Percentiles rank a stretch among this genome's conserved stretches.
phyloP scores from a whole-genome alignment of 495 filamentous ascomycete genomes.

The Penicillium verhagenii region DNA sequence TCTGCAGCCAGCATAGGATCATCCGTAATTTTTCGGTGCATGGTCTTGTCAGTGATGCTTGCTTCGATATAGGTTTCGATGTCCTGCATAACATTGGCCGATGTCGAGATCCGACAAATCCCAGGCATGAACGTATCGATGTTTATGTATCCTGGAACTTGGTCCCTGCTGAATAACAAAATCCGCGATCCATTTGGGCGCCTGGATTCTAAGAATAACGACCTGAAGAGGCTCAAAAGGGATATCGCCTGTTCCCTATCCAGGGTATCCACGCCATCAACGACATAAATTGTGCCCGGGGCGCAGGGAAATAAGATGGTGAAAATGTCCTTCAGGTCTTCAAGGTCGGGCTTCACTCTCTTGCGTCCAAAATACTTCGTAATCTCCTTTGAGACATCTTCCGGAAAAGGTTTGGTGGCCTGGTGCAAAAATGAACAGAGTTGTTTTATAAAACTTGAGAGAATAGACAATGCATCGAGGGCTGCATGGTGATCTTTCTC shows the following conservation, averaged over 20 bases:
- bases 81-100: constrained; percentile 19
- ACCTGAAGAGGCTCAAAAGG: background rate
- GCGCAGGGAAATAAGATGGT: constrained; percentile 7
- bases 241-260: background rate
- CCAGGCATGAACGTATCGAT: constrained; percentile 15
- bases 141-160: constrained; percentile 20
- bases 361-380: constrained; percentile 11
- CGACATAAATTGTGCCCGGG: background rate
- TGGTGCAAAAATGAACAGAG: background rate
- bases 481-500: background rate
- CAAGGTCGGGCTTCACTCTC: constrained; percentile 14
- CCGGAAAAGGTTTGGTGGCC: background rate
- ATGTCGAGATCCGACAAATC: constrained; percentile 21
- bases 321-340: constrained; percentile 19
- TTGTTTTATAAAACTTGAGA: background rate
- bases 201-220: background rate
- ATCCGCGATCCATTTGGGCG: constrained; percentile 6
- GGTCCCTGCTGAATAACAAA: constrained; percentile 19
- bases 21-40: constrained; percentile 20
- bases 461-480: background rate
- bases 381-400: background rate
- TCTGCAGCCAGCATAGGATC: constrained; percentile 13
- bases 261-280: background rate
- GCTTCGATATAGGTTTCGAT: constrained; percentile 22
- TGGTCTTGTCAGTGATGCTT: constrained; percentile 20